Conservation (phyloP, 371 early-diverging fungal genomes). For the Polyrhizophydium stewartii region DNA sequence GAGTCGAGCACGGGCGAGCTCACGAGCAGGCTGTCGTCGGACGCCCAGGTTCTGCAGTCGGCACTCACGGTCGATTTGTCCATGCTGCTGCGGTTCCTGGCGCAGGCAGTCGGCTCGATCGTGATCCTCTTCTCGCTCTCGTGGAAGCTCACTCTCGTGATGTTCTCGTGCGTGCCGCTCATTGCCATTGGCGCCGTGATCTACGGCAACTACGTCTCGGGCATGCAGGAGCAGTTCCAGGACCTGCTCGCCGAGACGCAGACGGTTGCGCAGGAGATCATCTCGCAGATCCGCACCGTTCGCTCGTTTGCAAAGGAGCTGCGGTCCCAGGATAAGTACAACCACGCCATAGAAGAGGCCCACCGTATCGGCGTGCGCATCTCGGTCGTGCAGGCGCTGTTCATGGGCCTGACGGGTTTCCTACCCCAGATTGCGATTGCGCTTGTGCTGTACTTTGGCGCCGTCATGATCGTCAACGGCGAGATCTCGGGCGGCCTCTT, state of each 20-base stretch:
- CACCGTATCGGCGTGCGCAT: slow-evolving; percentile 1
- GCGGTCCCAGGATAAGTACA: not conserved
- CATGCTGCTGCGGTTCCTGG: not conserved
- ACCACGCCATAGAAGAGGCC: slow-evolving; percentile 3
- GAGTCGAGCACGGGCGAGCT: slow-evolving; percentile 70
- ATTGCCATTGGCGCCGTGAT: slow-evolving; percentile 4
- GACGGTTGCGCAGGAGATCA: slow-evolving; percentile 35
- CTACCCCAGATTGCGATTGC: slow-evolving; percentile 62
- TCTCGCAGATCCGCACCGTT: slow-evolving; percentile 63
- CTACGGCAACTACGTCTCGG: slow-evolving; percentile 3
- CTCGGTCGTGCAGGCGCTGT: not conserved
- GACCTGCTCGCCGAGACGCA: not conserved
- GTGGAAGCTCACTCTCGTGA: slow-evolving; percentile 16
- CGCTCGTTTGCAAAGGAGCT: slow-evolving; percentile 70
- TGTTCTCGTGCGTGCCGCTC: slow-evolving; percentile 11
- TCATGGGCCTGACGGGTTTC: slow-evolving; percentile 58
- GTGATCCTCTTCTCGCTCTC: slow-evolving; percentile 4
- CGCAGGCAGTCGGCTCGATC: slow-evolving; percentile 4
- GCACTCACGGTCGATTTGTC: slow-evolving; percentile 12
- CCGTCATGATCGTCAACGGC: slow-evolving; percentile 61
- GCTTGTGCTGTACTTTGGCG: slow-evolving; percentile 50
- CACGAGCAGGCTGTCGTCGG: slow-evolving; percentile 68
- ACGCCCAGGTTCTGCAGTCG: slow-evolving; percentile 35
- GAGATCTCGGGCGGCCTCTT: slow-evolving; percentile 73
- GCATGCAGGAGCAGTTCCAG: slow-evolving; percentile 7